Evolutionary conservation across 2,329 filamentous ascomycete genomes (phyloP), one percentile per base, ranked within the genome.

Genomic region (Botryotinia convoluta): DNA sequence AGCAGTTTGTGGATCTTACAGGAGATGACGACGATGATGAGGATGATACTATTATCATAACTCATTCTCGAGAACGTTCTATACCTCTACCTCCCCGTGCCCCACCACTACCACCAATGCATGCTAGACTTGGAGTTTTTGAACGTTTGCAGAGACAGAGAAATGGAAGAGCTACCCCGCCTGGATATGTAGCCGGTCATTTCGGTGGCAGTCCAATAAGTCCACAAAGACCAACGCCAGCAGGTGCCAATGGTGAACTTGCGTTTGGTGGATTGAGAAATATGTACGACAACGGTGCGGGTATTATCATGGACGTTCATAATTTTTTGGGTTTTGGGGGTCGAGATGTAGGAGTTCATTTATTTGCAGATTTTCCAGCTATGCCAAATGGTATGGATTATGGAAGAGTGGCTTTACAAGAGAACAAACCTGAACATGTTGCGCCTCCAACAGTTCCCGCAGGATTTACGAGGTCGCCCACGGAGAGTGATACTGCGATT

Each of bases 391-490:
- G 63, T 22, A 72, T 81, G 73, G 78, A 82, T 48, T 80, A 81
- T 67, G 74, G 75, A 48, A 64, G 77, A 16, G 73, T 74, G 37
- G 77, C 77, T 44, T 76, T 77, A 61, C 74, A 74, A 72, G 73
- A 75, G 57, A 76, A 75, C 72, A 80, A 78, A 76, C 76, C 81
- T 67, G 74, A 79, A 37, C 75, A 78, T 74, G 75, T 80, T 69
- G 75, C 80, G 73, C 80, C 75, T 77, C 84, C 86, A n/a, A 83
- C 90, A 0, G 85, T 93, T 0, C 87, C 87, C 9, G 84, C 89
- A n/a, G 95, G 95, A 0, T 98, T 96, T 79, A 97, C 93, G 1
- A 87, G 95, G 74, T 90, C 89, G 67, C 92, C 93, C 0, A 88
- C 85, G 57, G 91, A 93, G 51, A 90, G 93, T 26, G 88, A 92